phyloP scores from a whole-genome alignment of 2,329 filamentous ascomycete species.

The Pseudogymnoascus sp. region DNA sequence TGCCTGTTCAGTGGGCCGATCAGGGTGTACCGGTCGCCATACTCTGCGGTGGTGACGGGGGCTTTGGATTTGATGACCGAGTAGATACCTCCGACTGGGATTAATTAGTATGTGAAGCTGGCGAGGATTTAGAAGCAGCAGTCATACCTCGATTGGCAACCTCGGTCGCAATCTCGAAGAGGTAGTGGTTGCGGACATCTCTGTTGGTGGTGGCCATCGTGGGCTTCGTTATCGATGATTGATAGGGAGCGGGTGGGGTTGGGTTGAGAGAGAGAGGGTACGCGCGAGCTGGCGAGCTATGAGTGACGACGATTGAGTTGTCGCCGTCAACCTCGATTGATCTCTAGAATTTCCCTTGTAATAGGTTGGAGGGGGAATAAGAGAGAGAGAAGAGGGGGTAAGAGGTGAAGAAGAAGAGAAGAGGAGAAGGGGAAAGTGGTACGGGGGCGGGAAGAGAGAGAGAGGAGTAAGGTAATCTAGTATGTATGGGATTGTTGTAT shows the following conservation, averaged over 20 bases:
- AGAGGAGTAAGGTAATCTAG: not conserved
- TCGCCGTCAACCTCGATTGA: not conserved
- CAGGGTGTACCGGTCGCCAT: constrained; percentile 93
- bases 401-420: not conserved
- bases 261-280: not conserved
- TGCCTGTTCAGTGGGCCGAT: constrained; percentile 89
- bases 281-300: not conserved
- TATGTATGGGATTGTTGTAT: not conserved
- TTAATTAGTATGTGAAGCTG: constrained; percentile 11
- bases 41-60: constrained; percentile 93
- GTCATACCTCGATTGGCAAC: constrained; percentile 87
- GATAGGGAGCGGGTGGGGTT: not conserved
- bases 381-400: not conserved
- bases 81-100: constrained; percentile 89
- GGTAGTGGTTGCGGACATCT: constrained; percentile 89
- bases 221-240: not conserved
- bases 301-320: not conserved
- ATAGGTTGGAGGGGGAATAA: not conserved
- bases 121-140: not conserved
- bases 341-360: not conserved
- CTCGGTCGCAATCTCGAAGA: constrained; percentile 95
- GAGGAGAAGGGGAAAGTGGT: not conserved
- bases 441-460: not conserved
- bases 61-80: constrained; percentile 99
- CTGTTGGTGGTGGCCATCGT: constrained; percentile 16